These are phyloP conservation scores for Digitaria exilis DNA, from an alignment of 202 grass and related monocot species.

Conservation along the genomic window DNA sequence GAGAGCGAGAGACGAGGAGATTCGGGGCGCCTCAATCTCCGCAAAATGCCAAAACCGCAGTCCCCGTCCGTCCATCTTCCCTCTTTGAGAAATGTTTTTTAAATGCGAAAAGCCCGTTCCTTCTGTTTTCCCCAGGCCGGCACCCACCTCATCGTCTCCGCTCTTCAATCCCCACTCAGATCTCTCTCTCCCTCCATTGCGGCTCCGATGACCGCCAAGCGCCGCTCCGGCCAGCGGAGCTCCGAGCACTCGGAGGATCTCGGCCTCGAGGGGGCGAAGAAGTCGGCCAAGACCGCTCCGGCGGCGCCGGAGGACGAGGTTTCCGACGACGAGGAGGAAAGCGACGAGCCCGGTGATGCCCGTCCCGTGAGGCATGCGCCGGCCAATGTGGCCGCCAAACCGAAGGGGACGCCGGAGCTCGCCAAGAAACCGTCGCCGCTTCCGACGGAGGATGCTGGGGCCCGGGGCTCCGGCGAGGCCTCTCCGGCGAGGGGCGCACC, in stretches of 20 bases:
- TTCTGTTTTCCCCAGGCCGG: too few species aligned
- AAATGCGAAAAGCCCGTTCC: too few species aligned
- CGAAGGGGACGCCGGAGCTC: neutral
- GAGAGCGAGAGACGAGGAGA: too few species aligned
- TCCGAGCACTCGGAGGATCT: too few species aligned
- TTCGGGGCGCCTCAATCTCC: too few species aligned
- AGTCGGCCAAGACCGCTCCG: neutral
- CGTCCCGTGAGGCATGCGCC: neutral
- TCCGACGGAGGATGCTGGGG: too few species aligned
- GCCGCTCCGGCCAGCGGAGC: neutral
- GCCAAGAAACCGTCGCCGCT: neutral
- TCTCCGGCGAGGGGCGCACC: neutral
- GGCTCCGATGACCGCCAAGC: neutral
- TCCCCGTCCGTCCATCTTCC: too few species aligned
- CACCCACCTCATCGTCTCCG: too few species aligned
- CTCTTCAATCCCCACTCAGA: neutral
- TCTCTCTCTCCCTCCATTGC: neutral
- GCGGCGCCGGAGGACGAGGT: neutral
- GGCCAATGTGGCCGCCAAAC: neutral
- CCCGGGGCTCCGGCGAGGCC: neutral
- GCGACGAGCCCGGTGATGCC: neutral
- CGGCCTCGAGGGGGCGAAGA: too few species aligned
- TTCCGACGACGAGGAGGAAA: neutral
- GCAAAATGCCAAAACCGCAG: too few species aligned
- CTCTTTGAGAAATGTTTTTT: too few species aligned